Conservation (phyloP, 2,329 filamentous ascomycete species). For the Ascochyta fabae region DNA sequence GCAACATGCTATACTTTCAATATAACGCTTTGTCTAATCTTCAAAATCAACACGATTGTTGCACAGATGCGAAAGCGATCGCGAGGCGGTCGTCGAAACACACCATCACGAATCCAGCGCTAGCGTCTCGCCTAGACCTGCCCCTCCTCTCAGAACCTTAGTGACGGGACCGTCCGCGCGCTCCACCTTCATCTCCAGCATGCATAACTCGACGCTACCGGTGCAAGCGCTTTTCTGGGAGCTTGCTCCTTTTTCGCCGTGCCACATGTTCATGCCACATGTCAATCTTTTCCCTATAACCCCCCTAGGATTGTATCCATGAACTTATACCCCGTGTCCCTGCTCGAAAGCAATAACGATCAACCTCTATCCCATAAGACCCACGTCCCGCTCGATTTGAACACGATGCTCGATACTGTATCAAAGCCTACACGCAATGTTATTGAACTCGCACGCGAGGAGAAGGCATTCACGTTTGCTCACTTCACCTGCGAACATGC, state of each 20-base stretch:
- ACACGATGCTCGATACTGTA: conserved; percentile 25
- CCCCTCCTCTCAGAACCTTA: not conserved
- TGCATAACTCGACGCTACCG: conserved; percentile 11
- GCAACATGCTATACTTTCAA: too few relatives aligned
- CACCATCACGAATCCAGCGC: not conserved
- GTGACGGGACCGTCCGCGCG: conserved; percentile 8
- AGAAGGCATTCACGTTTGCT: conserved; percentile 54
- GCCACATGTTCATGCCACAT: conserved; percentile 10
- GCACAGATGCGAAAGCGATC: not conserved
- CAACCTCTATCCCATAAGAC: not conserved
- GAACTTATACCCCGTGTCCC: conserved; percentile 15
- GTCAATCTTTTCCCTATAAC: not conserved
- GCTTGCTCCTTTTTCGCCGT: conserved; percentile 7
- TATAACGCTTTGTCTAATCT: too few relatives aligned
- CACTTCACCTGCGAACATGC: conserved; percentile 70
- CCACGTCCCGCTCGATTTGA: conserved; percentile 13
- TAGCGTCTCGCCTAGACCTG: conserved; percentile 4
- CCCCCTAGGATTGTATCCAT: not conserved
- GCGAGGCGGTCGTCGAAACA: conserved; percentile 4
- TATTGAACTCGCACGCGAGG: conserved; percentile 50
- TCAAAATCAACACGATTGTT: too few relatives aligned
- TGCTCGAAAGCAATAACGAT: conserved; percentile 6
- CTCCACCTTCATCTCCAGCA: conserved; percentile 16
- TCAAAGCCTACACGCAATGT: conserved; percentile 48
- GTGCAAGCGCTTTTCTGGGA: conserved; percentile 1